These are phyloP conservation scores for Ogataea saltuana DNA, from an alignment of 805 yeast species.

Conservation along the genomic window DNA sequence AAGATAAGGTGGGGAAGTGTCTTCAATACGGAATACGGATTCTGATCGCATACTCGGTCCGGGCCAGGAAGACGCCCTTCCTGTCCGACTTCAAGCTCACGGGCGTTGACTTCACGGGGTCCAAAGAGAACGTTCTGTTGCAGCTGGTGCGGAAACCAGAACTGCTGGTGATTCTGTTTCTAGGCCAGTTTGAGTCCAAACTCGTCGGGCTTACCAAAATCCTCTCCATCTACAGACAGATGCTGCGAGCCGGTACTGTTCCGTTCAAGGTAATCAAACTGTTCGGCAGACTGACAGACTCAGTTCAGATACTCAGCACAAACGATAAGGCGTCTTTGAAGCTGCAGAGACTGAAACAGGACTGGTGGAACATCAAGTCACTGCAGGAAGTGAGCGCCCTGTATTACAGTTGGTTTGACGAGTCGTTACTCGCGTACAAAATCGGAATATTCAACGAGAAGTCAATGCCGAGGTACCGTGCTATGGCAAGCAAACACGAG, in stretches of 20 bases:
- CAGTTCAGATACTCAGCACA: constrained; percentile 14
- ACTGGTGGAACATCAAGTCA: constrained; percentile 45
- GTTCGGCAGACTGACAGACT: constrained; percentile 35
- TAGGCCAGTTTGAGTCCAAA: constrained; percentile 42
- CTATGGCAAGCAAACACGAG: constrained; percentile 55
- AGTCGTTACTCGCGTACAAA: constrained; percentile 56
- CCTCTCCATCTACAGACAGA: constrained; percentile 61
- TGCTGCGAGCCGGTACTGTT: constrained; percentile 67
- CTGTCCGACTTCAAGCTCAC: constrained; percentile 17
- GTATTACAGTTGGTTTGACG: constrained; percentile 69
- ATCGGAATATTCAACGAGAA: constrained; percentile 45
- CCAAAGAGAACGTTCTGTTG: constrained; percentile 26
- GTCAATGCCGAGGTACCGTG: constrained; percentile 31
- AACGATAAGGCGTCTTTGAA: constrained; percentile 19
- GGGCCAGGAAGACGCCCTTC: constrained; percentile 33
- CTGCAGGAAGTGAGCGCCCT: constrained; percentile 54
- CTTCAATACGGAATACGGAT: constrained; percentile 60
- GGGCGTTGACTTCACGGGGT: constrained; percentile 27
- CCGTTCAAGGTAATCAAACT: constrained; percentile 55
- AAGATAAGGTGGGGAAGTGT: constrained; percentile 69
- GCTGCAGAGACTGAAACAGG: constrained; percentile 25
- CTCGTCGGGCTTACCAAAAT: constrained; percentile 47
- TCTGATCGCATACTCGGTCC: constrained; percentile 46
- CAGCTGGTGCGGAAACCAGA: constrained; percentile 34
- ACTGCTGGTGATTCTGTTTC: constrained; percentile 34